Evolutionary conservation across 257 asterid genomes (phyloP).

Genomic region (Solanum habrochaites): DNA sequence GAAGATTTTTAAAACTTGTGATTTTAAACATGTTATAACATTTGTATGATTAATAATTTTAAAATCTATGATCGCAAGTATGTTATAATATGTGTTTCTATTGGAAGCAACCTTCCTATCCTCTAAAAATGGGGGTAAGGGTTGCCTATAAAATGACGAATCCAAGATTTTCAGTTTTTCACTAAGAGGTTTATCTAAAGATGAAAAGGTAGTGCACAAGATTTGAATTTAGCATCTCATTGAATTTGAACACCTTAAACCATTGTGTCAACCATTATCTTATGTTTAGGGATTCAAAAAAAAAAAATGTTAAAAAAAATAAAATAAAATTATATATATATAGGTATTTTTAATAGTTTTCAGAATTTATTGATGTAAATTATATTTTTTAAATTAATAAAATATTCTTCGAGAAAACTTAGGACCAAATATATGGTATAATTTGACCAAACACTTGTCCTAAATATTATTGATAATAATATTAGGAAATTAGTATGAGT

Average conservation of each 20-base stretch:
- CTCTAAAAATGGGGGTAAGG: neutral
- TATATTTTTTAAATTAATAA: no score
- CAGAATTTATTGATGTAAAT: no score
- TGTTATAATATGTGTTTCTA: neutral
- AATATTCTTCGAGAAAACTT: neutral
- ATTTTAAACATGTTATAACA: neutral
- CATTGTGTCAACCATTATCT: neutral
- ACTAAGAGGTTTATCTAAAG: fast-evolving
- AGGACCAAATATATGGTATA: neutral
- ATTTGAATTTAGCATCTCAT: neutral
- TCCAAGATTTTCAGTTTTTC: fast-evolving
- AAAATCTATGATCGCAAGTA: neutral
- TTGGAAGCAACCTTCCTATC: neutral
- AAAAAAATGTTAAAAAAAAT: no score
- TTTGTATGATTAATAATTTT: neutral
- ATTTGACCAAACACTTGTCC: neutral
- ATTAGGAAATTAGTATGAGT: neutral
- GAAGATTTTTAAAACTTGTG: neutral
- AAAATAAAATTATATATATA: no score
- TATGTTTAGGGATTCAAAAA: neutral
- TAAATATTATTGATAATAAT: no score
- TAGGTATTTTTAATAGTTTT: no score
- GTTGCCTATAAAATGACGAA: neutral
- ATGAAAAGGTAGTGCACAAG: no score
- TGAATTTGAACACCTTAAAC: neutral